These are phyloP conservation scores for Coniochaeta hoffmannii DNA, from an alignment of 2,329 filamentous ascomycete species.

Conservation along the genomic window DNA sequence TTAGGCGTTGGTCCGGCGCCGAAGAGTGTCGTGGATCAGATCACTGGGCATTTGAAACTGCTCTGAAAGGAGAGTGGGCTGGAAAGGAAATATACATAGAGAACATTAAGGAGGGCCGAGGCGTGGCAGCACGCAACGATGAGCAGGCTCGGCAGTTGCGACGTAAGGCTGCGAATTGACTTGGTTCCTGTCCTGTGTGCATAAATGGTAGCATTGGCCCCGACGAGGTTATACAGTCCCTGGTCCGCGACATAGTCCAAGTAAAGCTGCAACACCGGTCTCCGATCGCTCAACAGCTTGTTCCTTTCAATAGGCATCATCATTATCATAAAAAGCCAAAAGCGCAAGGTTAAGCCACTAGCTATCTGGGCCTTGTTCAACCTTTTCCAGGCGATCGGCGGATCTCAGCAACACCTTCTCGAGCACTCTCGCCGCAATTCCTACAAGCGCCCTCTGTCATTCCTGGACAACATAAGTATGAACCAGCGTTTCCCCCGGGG, in stretches of 20 bases:
- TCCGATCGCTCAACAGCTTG: too few relatives aligned
- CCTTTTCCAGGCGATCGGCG: too few relatives aligned
- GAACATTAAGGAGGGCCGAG: background rate
- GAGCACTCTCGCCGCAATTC: background rate
- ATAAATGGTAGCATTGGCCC: too few relatives aligned
- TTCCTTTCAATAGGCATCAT: too few relatives aligned
- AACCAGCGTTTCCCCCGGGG: background rate
- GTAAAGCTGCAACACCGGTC: too few relatives aligned
- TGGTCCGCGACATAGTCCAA: too few relatives aligned
- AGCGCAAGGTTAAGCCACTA: too few relatives aligned
- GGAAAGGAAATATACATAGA: background rate
- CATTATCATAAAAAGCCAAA: too few relatives aligned
- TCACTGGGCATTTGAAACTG: conserved; percentile 80
- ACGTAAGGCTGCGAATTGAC: too few relatives aligned
- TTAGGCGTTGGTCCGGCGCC: conserved; percentile 77
- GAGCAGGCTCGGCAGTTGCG: background rate
- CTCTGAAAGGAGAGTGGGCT: conserved; percentile 40
- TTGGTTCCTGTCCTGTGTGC: too few relatives aligned
- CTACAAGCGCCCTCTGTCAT: background rate
- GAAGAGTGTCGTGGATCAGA: conserved; percentile 75
- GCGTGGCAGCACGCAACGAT: background rate
- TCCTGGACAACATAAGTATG: background rate
- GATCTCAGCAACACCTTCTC: background rate
- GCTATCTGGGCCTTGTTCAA: too few relatives aligned
- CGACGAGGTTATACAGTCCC: too few relatives aligned